Conservation (phyloP, 139 green algal genomes). For the Micractinium sp. region DNA sequence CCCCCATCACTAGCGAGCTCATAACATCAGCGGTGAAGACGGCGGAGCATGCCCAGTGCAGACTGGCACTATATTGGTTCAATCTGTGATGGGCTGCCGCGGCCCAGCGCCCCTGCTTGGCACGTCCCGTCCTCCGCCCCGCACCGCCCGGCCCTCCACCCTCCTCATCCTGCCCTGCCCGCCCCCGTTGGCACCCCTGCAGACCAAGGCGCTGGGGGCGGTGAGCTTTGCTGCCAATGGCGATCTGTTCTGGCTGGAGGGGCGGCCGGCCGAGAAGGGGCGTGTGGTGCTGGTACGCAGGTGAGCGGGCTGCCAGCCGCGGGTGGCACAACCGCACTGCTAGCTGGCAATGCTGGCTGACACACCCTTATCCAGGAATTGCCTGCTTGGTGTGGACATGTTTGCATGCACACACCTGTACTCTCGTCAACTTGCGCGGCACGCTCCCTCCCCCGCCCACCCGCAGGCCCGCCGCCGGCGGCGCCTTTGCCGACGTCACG, state of each 20-base stretch:
- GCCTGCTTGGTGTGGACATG: too few relatives aligned
- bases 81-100: background rate
- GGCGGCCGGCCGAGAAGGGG: slow-evolving; percentile 65
- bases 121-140: too few relatives aligned
- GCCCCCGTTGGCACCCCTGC: background rate
- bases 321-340: too few relatives aligned
- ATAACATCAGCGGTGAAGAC: slow-evolving; percentile 7
- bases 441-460: too few relatives aligned
- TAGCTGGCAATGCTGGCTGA: too few relatives aligned
- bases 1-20: slow-evolving; percentile 62
- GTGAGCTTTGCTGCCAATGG: slow-evolving; percentile 47
- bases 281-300: slow-evolving; percentile 66
- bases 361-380: too few relatives aligned
- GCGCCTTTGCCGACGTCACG: slow-evolving; percentile 62
- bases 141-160: background rate
- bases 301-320: background rate
- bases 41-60: background rate
- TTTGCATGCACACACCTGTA: background rate
- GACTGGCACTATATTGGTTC: background rate
- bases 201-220: slow-evolving; percentile 53
- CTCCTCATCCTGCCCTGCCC: background rate
- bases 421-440: background rate
- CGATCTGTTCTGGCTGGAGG: slow-evolving; percentile 68
- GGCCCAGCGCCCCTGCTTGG: too few relatives aligned
- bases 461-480: background rate